A percentile compares a stretch with the other conserved stretches of the same genome.
These are phyloP conservation scores for Pyrenochaeta sp. DNA, from an alignment of 2,329 filamentous ascomycete genomes.

Conservation along the genomic window DNA sequence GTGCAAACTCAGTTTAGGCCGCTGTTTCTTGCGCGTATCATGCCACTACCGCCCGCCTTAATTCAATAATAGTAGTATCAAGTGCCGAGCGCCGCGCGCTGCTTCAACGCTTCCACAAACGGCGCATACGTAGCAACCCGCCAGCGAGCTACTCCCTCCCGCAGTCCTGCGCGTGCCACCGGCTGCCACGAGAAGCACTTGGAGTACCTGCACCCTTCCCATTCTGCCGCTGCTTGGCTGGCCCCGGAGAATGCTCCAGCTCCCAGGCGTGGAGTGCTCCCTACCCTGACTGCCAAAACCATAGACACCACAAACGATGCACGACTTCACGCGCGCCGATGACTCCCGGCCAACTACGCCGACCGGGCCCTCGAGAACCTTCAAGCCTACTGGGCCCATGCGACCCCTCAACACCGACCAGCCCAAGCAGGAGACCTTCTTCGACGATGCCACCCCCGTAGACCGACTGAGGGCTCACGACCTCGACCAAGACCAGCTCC, in stretches of 20 bases:
- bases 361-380: constrained; percentile 33
- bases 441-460: constrained; percentile 48
- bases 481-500: constrained; percentile 27
- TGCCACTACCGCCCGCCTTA: constrained; percentile 24
- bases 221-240: constrained; percentile 15
- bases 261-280: constrained; percentile 21
- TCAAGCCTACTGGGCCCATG: constrained; percentile 33
- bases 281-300: constrained; percentile 24
- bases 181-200: constrained; percentile 14
- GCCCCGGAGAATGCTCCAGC: constrained; percentile 43
- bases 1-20: constrained; percentile 24
- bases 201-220: constrained; percentile 19
- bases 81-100: not conserved
- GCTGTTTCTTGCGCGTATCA: constrained; percentile 29
- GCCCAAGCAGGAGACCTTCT: constrained; percentile 43
- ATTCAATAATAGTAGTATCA: not conserved
- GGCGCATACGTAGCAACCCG: constrained; percentile 11
- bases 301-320: constrained; percentile 27
- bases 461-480: constrained; percentile 29
- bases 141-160: constrained; percentile 14
- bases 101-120: constrained; percentile 5
- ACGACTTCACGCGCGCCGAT: constrained; percentile 26
- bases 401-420: constrained; percentile 42
- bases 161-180: constrained; percentile 12
- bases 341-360: constrained; percentile 40